These are phyloP conservation scores for Monosporascus cannonballus DNA, from an alignment of 2,329 filamentous ascomycete species.

Conservation along the genomic window DNA sequence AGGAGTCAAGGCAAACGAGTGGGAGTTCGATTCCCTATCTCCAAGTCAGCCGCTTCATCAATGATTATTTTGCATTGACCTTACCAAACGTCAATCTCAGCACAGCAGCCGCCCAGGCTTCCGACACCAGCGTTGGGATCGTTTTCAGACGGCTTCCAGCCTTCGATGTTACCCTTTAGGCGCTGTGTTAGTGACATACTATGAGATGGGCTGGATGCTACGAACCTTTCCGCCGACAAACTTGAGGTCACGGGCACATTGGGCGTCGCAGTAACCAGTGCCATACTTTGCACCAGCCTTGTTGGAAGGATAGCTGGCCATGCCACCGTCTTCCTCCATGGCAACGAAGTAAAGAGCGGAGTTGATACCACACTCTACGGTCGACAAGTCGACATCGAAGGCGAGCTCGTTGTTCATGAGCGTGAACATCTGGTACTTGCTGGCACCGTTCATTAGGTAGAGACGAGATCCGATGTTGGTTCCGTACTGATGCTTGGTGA, in stretches of 20 bases:
- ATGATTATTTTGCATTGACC: neutral
- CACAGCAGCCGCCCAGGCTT: conserved; percentile 48
- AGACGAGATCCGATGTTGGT: conserved; percentile 42
- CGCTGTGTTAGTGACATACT: conserved; percentile 2
- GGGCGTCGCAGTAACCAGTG: conserved; percentile 50
- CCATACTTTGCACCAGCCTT: conserved; percentile 41
- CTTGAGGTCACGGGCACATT: conserved; percentile 44
- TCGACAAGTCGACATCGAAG: conserved; percentile 59
- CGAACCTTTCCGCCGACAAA: conserved; percentile 41
- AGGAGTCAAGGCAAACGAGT: conserved; percentile 55
- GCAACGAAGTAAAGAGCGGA: conserved; percentile 54
- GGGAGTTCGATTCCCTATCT: conserved; percentile 48
- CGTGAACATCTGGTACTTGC: conserved; percentile 53
- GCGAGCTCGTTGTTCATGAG: conserved; percentile 55
- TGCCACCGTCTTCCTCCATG: conserved; percentile 51
- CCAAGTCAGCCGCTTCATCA: conserved; percentile 4
- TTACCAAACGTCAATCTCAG: conserved; percentile 55
- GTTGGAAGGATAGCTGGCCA: conserved; percentile 40
- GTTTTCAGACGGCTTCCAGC: conserved; percentile 41
- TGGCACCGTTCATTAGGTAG: conserved; percentile 52
- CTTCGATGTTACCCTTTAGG: conserved; percentile 37
- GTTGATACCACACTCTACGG: conserved; percentile 56
- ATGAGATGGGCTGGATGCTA: neutral
- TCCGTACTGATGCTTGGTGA: conserved; percentile 40
- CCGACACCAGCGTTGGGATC: conserved; percentile 47